These are phyloP conservation scores for Austroboletus festivus DNA, from an alignment of 768 basidiomycete species.

Conservation along the genomic window DNA sequence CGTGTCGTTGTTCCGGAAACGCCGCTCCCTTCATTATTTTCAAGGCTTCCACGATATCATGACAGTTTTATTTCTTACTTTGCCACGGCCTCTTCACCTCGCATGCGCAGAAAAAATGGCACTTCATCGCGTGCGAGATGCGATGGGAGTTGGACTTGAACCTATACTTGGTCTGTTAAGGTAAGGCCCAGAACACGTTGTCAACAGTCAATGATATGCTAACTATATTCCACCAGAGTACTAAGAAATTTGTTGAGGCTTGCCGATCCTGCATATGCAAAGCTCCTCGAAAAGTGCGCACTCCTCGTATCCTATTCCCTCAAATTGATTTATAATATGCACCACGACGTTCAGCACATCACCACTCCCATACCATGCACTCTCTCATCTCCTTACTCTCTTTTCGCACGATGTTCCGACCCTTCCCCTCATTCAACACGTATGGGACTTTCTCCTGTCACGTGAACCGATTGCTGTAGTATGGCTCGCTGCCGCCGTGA, in stretches of 20 bases:
- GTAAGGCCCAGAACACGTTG: constrained; percentile 31
- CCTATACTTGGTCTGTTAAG: constrained; percentile 80
- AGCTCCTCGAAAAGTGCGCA: constrained; percentile 63
- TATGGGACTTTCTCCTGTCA: constrained; percentile 86
- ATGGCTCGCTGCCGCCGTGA: constrained; percentile 80
- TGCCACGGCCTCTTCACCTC: constrained; percentile 58
- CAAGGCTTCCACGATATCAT: constrained; percentile 94
- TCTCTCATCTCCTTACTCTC: constrained; percentile 86
- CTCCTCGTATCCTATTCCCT: background rate
- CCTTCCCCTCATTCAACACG: constrained; percentile 83
- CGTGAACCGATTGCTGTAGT: constrained; percentile 79
- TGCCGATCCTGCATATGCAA: constrained; percentile 67
- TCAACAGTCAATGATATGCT: background rate
- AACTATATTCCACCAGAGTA: constrained; percentile 42
- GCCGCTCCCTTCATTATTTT: constrained; percentile 77
- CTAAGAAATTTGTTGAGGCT: constrained; percentile 70
- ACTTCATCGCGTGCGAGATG: constrained; percentile 59
- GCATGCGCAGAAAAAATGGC: constrained; percentile 44
- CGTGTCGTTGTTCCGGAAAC: constrained; percentile 68
- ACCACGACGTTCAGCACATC: constrained; percentile 46
- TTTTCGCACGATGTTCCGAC: constrained; percentile 93
- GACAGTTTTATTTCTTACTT: constrained; percentile 75
- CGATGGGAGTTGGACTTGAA: constrained; percentile 83
- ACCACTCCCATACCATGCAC: constrained; percentile 83
- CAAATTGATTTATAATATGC: background rate